Evolutionary conservation across 345 rosid species (phyloP).

Genomic region (Carallia brachiata): DNA sequence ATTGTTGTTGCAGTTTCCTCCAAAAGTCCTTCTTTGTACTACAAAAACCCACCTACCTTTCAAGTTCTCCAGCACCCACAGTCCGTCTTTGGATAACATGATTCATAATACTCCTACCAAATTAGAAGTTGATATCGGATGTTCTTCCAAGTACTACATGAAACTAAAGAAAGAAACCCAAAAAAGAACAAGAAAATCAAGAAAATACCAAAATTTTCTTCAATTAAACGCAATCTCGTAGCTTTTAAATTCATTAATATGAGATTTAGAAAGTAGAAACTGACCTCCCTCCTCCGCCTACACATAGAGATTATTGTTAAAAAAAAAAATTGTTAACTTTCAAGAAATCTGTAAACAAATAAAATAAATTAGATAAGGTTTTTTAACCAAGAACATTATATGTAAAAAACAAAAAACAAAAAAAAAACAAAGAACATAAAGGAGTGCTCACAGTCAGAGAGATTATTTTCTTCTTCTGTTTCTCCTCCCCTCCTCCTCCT

Average conservation of each 20-base stretch:
- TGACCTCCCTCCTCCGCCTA: too few species aligned
- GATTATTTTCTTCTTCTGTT: constrained; percentile 10
- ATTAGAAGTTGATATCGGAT: constrained; percentile 1
- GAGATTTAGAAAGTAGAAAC: too few species aligned
- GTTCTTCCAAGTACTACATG: neutral
- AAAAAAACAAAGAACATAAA: neutral
- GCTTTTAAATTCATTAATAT: too few species aligned
- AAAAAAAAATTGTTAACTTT: too few species aligned
- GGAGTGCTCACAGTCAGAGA: neutral
- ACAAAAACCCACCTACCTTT: neutral
- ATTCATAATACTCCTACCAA: constrained; percentile 24
- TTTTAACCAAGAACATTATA: too few species aligned
- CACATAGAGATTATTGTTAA: too few species aligned
- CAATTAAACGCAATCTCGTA: too few species aligned
- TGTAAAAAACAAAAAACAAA: neutral
- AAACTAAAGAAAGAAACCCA: too few species aligned
- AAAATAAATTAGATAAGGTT: too few species aligned
- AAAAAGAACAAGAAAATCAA: too few species aligned
- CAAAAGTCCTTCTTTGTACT: constrained; percentile 25
- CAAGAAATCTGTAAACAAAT: too few species aligned
- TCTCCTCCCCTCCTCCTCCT: neutral
- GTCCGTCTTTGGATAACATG: constrained; percentile 19
- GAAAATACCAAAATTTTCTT: too few species aligned
- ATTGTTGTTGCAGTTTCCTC: constrained; percentile 19
- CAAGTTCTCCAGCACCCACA: constrained; percentile 28